Conservation (phyloP, 345 rosid genomes). For the Kernera saxatilis region DNA sequence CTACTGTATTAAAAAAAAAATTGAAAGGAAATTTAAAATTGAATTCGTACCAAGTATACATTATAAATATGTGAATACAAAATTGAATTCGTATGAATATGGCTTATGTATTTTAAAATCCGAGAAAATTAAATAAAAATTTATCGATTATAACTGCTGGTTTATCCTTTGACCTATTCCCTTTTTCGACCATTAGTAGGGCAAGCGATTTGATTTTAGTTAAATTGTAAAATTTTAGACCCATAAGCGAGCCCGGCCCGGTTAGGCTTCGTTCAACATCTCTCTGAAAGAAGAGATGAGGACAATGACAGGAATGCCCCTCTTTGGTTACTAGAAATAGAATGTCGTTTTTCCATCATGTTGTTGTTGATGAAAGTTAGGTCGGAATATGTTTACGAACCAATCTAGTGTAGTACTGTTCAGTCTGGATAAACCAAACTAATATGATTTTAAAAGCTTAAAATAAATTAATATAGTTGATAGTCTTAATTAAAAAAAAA, state of each 20-base stretch:
- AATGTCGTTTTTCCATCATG: neutral
- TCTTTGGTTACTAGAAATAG: neutral
- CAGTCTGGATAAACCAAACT: neutral
- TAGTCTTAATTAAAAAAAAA: too few species aligned
- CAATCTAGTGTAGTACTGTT: neutral
- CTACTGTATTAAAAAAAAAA: neutral
- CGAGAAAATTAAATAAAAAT: too few species aligned
- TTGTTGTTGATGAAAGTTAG: conserved; percentile 12
- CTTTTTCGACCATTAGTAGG: conserved; percentile 4
- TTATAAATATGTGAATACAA: too few species aligned
- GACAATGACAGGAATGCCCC: neutral
- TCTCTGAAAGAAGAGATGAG: neutral
- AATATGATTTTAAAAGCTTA: neutral
- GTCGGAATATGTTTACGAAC: neutral
- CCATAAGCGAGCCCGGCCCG: conserved; percentile 14
- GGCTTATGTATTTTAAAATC: too few species aligned
- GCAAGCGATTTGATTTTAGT: neutral
- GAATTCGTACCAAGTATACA: too few species aligned
- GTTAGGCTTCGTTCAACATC: neutral
- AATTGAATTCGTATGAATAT: too few species aligned
- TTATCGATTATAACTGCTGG: too few species aligned
- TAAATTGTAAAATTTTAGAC: neutral
- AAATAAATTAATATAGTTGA: too few species aligned
- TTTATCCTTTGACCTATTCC: conserved; percentile 5
- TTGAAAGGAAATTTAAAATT: neutral